Conservation (phyloP, 2,329 filamentous ascomycete genomes). For the Sphaceloma murrayae region DNA sequence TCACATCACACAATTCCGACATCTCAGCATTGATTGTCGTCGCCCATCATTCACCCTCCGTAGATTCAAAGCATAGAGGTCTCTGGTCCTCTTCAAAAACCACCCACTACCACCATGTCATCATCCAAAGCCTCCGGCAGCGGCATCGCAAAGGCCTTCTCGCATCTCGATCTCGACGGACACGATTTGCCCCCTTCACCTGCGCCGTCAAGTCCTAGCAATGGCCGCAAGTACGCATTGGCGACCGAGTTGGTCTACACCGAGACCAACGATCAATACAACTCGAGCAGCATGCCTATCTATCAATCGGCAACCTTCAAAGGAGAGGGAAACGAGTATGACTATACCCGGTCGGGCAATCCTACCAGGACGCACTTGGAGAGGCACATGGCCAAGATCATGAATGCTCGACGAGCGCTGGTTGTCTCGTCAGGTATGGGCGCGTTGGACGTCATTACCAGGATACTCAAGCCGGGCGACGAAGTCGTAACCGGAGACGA, state of each 20-base stretch:
- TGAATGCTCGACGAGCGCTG: conserved; percentile 84
- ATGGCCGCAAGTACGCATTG: conserved; percentile 80
- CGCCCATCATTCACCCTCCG: background rate
- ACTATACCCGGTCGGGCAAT: conserved; percentile 97
- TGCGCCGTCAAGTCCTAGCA: conserved; percentile 80
- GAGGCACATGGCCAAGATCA: conserved; percentile 95
- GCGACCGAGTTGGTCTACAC: conserved; percentile 96
- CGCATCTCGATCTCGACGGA: conserved; percentile 64
- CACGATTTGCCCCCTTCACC: conserved; percentile 84
- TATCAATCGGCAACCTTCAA: conserved; percentile 99
- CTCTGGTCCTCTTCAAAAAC: conserved; percentile 24
- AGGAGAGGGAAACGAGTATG: conserved; percentile 75
- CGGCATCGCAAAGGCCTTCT: conserved; percentile 34
- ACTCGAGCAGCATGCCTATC: conserved; percentile 89
- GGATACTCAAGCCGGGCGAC: conserved; percentile 80
- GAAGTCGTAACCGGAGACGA: conserved; percentile 97
- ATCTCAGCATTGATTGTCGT: background rate
- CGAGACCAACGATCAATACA: conserved; percentile 93
- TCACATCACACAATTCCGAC: no score
- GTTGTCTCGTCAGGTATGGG: conserved; percentile 97
- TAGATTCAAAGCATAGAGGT: conserved; percentile 22
- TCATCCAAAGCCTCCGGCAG: conserved; percentile 23
- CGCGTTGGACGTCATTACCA: conserved; percentile 89
- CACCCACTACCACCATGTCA: conserved; percentile 25
- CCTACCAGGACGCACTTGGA: conserved; percentile 93